Conservation (phyloP, 73 alveolate species). For the Paramecium sonneborni region DNA sequence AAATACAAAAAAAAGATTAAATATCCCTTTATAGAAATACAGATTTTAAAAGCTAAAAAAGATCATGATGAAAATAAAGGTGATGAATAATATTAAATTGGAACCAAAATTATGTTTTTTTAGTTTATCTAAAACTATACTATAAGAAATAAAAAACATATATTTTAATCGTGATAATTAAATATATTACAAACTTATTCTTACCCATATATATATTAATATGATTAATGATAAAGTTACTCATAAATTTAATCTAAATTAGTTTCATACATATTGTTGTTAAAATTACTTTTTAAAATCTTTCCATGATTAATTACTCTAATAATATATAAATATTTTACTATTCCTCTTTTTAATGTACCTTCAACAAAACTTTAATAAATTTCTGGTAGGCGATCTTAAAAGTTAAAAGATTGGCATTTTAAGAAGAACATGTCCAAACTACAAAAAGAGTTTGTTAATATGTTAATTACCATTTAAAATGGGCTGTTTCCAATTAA, state of each 20-base stretch:
- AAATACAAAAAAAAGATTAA: constrained; percentile 24
- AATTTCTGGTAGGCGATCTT: neutral
- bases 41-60: neutral
- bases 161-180: neutral
- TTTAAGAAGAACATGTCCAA: neutral
- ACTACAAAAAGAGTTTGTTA: neutral
- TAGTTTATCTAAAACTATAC: neutral
- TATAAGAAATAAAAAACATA: neutral
- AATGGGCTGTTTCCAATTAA: neutral
- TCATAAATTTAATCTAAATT: neutral
- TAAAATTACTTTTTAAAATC: neutral
- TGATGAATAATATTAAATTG: constrained; percentile 27
- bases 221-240: neutral
- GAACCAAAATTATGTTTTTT: neutral
- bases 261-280: neutral
- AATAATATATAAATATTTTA: neutral
- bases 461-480: neutral
- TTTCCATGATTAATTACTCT: neutral
- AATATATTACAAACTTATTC: neutral
- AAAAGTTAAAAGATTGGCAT: neutral
- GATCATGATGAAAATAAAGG: constrained; percentile 27
- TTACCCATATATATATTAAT: neutral
- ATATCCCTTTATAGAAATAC: neutral
- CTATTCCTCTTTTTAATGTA: neutral
- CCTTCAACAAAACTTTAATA: neutral